These are phyloP conservation scores for Monosporozyma solicola DNA, from an alignment of 805 yeast genomes.

Conservation along the genomic window DNA sequence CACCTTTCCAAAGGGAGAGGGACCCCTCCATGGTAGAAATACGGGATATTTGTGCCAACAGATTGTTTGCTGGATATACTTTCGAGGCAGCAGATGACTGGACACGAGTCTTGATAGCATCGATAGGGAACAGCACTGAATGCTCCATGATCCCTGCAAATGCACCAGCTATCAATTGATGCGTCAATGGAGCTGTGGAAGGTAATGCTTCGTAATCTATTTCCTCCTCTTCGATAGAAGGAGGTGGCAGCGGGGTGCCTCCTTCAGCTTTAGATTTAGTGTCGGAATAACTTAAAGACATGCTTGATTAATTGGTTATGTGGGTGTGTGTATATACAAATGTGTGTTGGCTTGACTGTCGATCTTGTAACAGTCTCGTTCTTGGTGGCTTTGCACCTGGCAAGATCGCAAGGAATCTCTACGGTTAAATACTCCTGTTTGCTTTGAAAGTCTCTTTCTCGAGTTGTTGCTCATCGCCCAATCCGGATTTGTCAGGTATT, in stretches of 20 bases:
- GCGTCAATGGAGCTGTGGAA: slow-evolving; percentile 67
- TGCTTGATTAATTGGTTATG: not conserved
- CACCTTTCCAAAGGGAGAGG: slow-evolving; percentile 85
- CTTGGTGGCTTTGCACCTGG: too few species aligned
- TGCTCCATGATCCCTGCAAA: slow-evolving; percentile 99
- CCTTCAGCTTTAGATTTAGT: not conserved
- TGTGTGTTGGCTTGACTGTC: not conserved
- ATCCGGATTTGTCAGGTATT: not conserved
- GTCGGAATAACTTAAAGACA: slow-evolving; percentile 3
- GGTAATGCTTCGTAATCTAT: slow-evolving; percentile 91
- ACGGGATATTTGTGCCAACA: slow-evolving; percentile 59
- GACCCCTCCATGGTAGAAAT: slow-evolving; percentile 88
- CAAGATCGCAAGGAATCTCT: not conserved
- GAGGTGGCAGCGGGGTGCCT: not conserved
- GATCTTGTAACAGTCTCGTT: too few species aligned
- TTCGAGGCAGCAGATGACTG: slow-evolving; percentile 36
- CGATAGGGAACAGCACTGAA: slow-evolving; percentile 92
- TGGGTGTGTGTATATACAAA: not conserved
- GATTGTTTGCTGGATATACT: slow-evolving; percentile 13
- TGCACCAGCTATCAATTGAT: slow-evolving; percentile 89
- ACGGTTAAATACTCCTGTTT: not conserved
- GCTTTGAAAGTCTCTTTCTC: not conserved
- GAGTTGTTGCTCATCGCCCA: not conserved
- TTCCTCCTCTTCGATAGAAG: slow-evolving; percentile 31
- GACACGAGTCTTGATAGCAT: slow-evolving; percentile 93